A percentile compares a stretch with the other conserved stretches of the same genome.
Evolutionary conservation across 1,139 yeast genomes (phyloP).

Genomic region (Pichia sp.): DNA sequence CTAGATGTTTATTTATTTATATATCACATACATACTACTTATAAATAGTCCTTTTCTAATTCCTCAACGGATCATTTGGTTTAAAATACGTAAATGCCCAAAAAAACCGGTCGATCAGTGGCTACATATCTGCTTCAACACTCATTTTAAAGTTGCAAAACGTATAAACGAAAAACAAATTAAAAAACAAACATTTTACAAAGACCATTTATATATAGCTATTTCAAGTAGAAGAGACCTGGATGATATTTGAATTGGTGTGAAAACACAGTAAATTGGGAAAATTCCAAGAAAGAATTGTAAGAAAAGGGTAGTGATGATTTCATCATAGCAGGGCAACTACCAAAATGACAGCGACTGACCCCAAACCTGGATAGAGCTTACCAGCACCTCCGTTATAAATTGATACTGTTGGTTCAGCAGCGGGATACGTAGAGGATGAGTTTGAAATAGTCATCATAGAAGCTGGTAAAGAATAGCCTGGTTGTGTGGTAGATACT

Average conservation of each 20-base stretch:
- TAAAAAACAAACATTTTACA: too few species aligned
- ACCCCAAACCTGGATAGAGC: background rate
- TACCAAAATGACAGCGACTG: background rate
- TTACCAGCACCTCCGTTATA: background rate
- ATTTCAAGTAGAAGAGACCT: too few species aligned
- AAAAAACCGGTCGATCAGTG: too few species aligned
- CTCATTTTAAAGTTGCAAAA: too few species aligned
- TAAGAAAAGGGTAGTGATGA: too few species aligned
- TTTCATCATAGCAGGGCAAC: background rate
- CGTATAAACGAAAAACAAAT: too few species aligned
- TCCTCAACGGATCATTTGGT: constrained; percentile 12
- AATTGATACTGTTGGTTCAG: background rate
- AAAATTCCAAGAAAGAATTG: too few species aligned
- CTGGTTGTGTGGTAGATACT: background rate
- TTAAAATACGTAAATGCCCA: too few species aligned
- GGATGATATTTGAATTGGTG: too few species aligned
- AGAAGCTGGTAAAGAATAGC: background rate
- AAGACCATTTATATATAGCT: too few species aligned
- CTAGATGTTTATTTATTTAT: background rate
- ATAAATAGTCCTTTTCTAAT: constrained; percentile 14
- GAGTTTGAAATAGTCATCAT: background rate
- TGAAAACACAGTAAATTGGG: too few species aligned
- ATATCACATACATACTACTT: constrained; percentile 1
- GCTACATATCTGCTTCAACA: too few species aligned
- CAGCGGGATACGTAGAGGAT: background rate